Conservation (phyloP, 257 asterid genomes). For the Primulina eburnea region DNA sequence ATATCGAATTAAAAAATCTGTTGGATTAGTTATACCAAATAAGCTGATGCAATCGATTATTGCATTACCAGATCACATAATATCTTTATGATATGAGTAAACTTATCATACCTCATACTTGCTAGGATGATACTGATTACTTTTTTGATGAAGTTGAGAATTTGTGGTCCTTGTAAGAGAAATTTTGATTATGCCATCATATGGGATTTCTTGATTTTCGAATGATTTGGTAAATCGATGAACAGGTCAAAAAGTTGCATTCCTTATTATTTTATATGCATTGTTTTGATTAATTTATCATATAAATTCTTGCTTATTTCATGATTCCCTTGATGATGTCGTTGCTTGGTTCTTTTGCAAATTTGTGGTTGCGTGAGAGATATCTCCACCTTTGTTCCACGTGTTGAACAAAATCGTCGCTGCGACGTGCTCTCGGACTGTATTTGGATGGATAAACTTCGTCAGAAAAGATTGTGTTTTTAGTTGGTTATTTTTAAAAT, state of each 20-base stretch:
- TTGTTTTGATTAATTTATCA: no score
- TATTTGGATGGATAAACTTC: neutral
- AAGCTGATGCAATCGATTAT: neutral
- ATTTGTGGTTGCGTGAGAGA: neutral
- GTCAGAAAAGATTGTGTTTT: no score
- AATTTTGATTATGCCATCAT: neutral
- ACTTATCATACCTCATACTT: neutral
- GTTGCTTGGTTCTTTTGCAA: neutral
- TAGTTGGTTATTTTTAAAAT: no score
- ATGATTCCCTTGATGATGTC: neutral
- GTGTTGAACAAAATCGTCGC: neutral
- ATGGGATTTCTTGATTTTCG: neutral
- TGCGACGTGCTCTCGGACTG: neutral
- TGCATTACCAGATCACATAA: neutral
- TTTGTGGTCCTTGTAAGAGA: neutral
- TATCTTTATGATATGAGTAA: neutral
- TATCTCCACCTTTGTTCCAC: neutral
- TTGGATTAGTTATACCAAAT: neutral
- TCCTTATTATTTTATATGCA: no score
- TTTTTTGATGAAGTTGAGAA: neutral
- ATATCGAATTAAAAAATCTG: neutral
- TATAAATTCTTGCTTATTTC: neutral
- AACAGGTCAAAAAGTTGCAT: no score
- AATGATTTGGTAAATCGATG: neutral
- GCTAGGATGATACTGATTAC: neutral